Conservation (phyloP, 108 stramenopile species). For the Parietichytrium sp. region DNA sequence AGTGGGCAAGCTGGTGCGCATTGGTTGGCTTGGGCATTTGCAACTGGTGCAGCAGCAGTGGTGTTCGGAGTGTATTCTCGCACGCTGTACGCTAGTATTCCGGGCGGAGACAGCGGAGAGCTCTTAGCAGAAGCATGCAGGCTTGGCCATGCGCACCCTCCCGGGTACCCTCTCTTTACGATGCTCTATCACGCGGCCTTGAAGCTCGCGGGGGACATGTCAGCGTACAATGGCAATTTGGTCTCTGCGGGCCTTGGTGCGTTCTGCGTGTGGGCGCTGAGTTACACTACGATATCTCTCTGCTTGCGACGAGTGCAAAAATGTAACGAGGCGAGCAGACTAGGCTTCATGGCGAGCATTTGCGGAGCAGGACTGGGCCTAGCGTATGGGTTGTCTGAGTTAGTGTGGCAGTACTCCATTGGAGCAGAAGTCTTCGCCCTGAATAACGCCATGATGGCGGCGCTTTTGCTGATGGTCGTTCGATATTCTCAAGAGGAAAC, state of each 20-base stretch:
- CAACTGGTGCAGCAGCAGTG: not conserved
- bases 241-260: too few species aligned
- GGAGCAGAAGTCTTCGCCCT: constrained; percentile 81
- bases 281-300: too few species aligned
- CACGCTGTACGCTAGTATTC: not conserved
- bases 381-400: constrained; percentile 64
- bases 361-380: not conserved
- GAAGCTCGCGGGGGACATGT: too few species aligned
- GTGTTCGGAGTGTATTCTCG: not conserved
- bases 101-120: constrained; percentile 56
- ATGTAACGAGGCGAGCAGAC: too few species aligned
- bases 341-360: too few species aligned
- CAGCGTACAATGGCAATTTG: too few species aligned
- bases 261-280: too few species aligned
- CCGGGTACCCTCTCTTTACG: constrained; percentile 73
- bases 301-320: too few species aligned
- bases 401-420: constrained; percentile 74
- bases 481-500: constrained; percentile 35
- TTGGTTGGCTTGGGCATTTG: too few species aligned
- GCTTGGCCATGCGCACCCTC: constrained; percentile 74
- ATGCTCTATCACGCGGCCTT: constrained; percentile 45
- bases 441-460: constrained; percentile 67
- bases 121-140: constrained; percentile 74
- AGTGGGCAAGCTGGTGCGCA: too few species aligned
- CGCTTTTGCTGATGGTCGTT: constrained; percentile 42